Conservation (phyloP, 768 basidiomycete genomes). For the Kwoniella sp. region DNA sequence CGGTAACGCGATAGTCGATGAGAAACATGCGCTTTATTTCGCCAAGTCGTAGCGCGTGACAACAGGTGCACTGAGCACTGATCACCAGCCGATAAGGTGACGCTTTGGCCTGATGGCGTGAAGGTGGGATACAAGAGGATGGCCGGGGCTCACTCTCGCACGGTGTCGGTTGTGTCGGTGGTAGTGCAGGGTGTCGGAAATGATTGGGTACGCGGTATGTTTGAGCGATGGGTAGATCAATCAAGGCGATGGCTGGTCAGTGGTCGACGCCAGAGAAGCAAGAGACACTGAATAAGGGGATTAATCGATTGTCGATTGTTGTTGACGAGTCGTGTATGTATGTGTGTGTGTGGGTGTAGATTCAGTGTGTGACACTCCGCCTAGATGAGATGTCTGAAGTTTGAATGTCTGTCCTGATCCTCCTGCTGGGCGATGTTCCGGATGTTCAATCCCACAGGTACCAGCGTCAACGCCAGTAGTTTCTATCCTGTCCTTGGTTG, state of each 20-base stretch:
- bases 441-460: slow-evolving; percentile 1
- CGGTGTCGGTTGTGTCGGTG: not conserved
- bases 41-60: too few relatives aligned
- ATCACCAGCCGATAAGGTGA: not conserved
- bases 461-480: not conserved
- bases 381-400: not conserved
- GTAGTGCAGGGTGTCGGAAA: not conserved
- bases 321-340: not conserved
- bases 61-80: not conserved
- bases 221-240: not conserved
- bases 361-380: not conserved
- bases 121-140: not conserved
- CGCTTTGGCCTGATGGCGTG: not conserved
- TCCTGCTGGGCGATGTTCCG: not conserved
- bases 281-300: not conserved
- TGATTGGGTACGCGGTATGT: not conserved
- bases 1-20: not conserved
- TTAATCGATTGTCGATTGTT: not conserved
- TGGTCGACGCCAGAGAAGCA: not conserved
- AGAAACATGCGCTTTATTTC: not conserved
- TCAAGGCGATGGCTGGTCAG: not conserved
- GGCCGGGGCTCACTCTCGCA: not conserved
- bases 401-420: not conserved
- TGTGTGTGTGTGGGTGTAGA: not conserved
- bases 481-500: not conserved